Evolutionary conservation across 768 basidiomycete genomes (phyloP).

Genomic region (Rhodosporidiobolus odoratus): DNA sequence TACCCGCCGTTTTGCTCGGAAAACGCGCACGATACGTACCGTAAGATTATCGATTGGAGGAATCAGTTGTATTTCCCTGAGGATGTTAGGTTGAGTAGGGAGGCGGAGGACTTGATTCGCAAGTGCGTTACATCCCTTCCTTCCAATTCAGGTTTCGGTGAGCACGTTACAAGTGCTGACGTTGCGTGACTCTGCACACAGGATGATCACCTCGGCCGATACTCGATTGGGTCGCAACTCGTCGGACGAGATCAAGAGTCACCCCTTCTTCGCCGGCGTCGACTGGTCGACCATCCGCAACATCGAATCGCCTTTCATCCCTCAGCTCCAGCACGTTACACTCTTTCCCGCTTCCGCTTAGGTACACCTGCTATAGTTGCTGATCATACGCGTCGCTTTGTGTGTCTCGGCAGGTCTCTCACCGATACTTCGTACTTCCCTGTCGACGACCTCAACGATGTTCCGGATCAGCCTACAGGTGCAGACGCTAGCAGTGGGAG

Average conservation of each 20-base stretch:
- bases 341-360: neutral
- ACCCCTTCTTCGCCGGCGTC: conserved; percentile 89
- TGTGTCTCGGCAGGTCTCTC: conserved; percentile 31
- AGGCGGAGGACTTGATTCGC: conserved; percentile 82
- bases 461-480: conserved; percentile 46
- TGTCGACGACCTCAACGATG: conserved; percentile 51
- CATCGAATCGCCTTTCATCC: conserved; percentile 95
- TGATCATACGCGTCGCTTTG: no score
- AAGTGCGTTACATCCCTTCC: conserved; percentile 53
- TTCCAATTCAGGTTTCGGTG: neutral
- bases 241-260: conserved; percentile 81
- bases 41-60: conserved; percentile 95
- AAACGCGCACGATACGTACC: conserved; percentile 93
- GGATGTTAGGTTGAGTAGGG: conserved; percentile 83
- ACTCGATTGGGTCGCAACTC: conserved; percentile 55
- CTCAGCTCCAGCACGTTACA: conserved; percentile 56
- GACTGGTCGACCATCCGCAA: conserved; percentile 82
- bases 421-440: conserved; percentile 52
- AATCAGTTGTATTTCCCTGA: conserved; percentile 82
- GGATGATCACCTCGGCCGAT: conserved; percentile 76
- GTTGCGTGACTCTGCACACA: no score
- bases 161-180: neutral
- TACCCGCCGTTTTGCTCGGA: conserved; percentile 95
- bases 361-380: neutral
- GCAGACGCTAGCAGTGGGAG: conserved; percentile 19